phyloP scores from a whole-genome alignment of 257 asterid genomes.

The Solanum phureja region DNA sequence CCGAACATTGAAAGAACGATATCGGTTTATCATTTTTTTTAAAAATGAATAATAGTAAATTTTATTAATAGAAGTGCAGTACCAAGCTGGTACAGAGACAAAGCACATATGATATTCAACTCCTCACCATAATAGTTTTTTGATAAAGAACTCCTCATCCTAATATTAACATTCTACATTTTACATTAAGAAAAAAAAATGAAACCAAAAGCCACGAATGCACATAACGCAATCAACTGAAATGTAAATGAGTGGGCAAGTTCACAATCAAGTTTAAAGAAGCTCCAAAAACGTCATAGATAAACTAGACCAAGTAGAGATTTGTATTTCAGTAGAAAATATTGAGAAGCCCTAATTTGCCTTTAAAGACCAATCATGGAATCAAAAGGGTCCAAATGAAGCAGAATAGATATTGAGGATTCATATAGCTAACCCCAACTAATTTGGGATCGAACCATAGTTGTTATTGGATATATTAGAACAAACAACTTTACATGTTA shows the following conservation, averaged over 20 bases:
- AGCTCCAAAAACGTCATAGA: background rate
- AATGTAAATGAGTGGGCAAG: background rate
- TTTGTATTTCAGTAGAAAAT: background rate
- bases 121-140: background rate
- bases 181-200: background rate
- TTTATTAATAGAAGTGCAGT: background rate
- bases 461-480: background rate
- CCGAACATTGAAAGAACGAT: background rate
- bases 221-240: background rate
- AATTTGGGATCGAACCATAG: background rate
- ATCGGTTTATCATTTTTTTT: background rate
- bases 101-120: background rate
- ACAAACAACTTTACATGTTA: background rate
- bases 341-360: background rate
- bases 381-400: background rate
- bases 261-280: background rate
- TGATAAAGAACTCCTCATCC: background rate
- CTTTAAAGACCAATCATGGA: background rate
- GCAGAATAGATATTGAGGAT: background rate
- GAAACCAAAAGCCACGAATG: background rate
- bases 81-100: background rate
- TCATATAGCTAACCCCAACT: background rate
- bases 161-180: background rate
- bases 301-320: background rate
- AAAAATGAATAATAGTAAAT: background rate